Conservation (phyloP, 345 rosid species). For the Gossypium arboreum region DNA sequence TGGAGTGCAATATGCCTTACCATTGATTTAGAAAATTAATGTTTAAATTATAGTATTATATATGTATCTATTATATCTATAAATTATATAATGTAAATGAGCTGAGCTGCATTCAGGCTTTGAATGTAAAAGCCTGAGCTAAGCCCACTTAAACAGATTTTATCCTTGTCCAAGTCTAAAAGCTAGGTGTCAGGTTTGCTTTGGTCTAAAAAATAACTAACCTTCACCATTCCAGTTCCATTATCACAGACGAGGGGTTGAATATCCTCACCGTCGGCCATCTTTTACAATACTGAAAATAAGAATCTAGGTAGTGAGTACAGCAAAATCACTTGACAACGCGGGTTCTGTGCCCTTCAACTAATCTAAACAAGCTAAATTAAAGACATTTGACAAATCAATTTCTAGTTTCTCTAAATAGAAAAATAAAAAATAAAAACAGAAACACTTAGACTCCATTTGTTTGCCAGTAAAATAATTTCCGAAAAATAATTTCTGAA, state of each 20-base stretch:
- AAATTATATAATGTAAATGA: not conserved
- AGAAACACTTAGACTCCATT: not conserved
- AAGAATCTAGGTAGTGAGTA: not conserved
- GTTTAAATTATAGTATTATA: not conserved
- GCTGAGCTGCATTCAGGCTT: not conserved
- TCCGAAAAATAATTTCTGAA: no score
- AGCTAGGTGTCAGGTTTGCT: no score
- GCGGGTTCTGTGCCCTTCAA: not conserved
- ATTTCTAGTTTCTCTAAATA: not conserved
- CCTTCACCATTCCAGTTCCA: constrained; percentile 28
- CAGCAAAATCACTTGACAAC: not conserved
- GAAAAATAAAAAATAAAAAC: not conserved
- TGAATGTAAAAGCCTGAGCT: not conserved
- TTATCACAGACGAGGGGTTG: constrained; percentile 24
- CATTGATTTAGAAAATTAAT: not conserved
- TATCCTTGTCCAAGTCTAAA: not conserved
- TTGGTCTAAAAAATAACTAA: not conserved
- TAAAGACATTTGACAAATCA: not conserved
- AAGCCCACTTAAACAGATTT: not conserved
- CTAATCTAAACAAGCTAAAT: not conserved
- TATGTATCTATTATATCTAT: not conserved
- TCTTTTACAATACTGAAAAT: constrained; percentile 13
- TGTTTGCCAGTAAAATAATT: no score
- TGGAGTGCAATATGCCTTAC: no score
- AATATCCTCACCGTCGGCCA: constrained; percentile 25